These are phyloP conservation scores for Casaregolazyma lundiana DNA, from an alignment of 1,139 yeast species.

Conservation along the genomic window DNA sequence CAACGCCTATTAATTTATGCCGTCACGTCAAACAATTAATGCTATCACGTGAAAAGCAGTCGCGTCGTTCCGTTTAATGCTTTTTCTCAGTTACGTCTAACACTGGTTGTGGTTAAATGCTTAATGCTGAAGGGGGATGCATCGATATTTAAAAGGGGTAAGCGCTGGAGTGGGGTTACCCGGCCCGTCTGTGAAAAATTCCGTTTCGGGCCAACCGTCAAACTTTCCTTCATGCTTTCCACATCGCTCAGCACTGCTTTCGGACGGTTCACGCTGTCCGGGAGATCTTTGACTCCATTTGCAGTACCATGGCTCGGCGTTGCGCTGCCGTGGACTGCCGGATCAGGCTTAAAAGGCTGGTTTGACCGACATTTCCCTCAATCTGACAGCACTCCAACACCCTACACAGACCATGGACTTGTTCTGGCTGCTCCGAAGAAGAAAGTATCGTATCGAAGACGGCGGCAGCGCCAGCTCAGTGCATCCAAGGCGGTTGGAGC, in stretches of 20 bases:
- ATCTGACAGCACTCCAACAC: slow-evolving; percentile 1
- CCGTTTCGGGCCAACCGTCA: too few relatives aligned
- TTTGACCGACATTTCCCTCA: neutral
- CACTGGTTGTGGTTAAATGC: neutral
- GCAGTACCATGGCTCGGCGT: neutral
- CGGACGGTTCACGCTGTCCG: too few relatives aligned
- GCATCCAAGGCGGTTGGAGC: slow-evolving; percentile 77
- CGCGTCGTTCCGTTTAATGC: too few relatives aligned
- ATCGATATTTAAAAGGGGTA: too few relatives aligned
- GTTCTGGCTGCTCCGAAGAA: slow-evolving; percentile 89
- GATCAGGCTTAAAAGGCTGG: neutral
- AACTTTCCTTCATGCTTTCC: neutral
- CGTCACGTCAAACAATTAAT: too few relatives aligned
- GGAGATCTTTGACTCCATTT: neutral
- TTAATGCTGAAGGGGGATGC: too few relatives aligned
- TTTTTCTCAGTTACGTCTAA: too few relatives aligned
- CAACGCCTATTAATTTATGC: too few relatives aligned
- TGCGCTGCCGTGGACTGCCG: neutral
- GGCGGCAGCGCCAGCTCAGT: slow-evolving; percentile 77
- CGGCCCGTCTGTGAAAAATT: too few relatives aligned
- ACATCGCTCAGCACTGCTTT: neutral
- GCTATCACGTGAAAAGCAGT: too few relatives aligned
- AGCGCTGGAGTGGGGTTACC: neutral
- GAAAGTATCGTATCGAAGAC: slow-evolving; percentile 80
- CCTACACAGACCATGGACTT: slow-evolving; percentile 47